Evolutionary conservation across 179 eudicot genomes (phyloP).

Genomic region (Actinidia arguta): DNA sequence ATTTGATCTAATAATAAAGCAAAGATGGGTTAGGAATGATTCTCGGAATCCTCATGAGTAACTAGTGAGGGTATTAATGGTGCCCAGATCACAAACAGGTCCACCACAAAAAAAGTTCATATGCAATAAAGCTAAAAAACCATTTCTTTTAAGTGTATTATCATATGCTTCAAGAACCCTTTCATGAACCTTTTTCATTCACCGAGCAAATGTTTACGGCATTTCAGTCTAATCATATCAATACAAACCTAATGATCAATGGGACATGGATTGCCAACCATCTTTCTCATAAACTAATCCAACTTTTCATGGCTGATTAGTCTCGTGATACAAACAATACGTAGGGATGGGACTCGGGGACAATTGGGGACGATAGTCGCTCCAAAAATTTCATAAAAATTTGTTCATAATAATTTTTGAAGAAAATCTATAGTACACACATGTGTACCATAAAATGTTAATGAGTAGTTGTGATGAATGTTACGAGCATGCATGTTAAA

Average conservation of each 20-base stretch:
- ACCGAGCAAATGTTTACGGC: background rate
- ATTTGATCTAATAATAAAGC: no score
- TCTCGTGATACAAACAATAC: background rate
- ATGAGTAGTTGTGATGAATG: no score
- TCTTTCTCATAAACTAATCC: conserved; percentile 8
- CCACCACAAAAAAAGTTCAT: background rate
- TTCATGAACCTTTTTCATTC: background rate
- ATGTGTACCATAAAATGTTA: no score
- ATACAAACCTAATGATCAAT: background rate
- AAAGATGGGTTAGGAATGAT: background rate
- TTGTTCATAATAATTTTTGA: no score
- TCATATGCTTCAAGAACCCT: background rate
- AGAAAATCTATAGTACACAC: no score
- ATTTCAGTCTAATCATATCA: background rate
- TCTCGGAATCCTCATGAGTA: background rate
- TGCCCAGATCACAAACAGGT: background rate
- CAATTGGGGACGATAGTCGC: no score
- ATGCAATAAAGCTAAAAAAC: background rate
- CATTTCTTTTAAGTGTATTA: background rate
- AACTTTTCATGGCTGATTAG: background rate
- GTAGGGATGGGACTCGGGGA: no score
- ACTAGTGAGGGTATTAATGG: background rate
- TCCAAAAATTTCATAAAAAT: no score
- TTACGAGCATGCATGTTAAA: no score
- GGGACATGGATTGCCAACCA: background rate